Evolutionary conservation across 371 early-diverging fungal species (phyloP).

Genomic region (Quaeritorhiza haematococci): DNA sequence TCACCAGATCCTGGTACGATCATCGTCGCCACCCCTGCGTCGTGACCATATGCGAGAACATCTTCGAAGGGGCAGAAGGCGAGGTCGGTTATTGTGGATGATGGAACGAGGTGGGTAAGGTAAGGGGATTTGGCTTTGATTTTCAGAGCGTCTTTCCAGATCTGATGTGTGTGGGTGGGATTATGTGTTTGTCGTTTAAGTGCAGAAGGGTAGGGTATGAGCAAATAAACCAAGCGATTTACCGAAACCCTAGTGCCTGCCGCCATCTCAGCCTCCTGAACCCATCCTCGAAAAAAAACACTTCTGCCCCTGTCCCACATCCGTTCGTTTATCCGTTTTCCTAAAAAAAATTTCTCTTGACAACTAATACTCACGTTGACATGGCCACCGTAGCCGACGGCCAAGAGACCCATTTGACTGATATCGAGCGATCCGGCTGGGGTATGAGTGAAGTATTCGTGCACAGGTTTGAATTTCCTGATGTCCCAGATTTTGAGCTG

Average conservation of each 20-base stretch:
- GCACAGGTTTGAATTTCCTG: constrained; percentile 75
- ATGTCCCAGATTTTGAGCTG: constrained; percentile 95
- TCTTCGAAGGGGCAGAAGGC: constrained; percentile 96
- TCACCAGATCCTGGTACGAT: constrained; percentile 92
- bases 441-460: constrained; percentile 71
- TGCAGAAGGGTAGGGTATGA: not conserved
- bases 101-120: constrained; percentile 74
- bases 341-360: not conserved
- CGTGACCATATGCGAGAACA: constrained; percentile 89
- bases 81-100: constrained; percentile 52
- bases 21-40: constrained; percentile 74
- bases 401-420: constrained; percentile 83
- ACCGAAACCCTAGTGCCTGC: too few relatives aligned
- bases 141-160: constrained; percentile 86
- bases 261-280: too few relatives aligned
- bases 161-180: constrained; percentile 12
- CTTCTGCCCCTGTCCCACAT: too few relatives aligned
- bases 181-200: not conserved
- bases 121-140: constrained; percentile 78
- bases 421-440: constrained; percentile 74
- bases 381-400: constrained; percentile 74
- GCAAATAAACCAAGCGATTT: too few relatives aligned
- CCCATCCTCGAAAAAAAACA: too few relatives aligned
- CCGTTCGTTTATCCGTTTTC: too few relatives aligned
- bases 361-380: constrained; percentile 47